A percentile compares a stretch with the other conserved stretches of the same genome.
Evolutionary conservation across 2,329 filamentous ascomycete species (phyloP).

Genomic region (Epichloe amarillans): DNA sequence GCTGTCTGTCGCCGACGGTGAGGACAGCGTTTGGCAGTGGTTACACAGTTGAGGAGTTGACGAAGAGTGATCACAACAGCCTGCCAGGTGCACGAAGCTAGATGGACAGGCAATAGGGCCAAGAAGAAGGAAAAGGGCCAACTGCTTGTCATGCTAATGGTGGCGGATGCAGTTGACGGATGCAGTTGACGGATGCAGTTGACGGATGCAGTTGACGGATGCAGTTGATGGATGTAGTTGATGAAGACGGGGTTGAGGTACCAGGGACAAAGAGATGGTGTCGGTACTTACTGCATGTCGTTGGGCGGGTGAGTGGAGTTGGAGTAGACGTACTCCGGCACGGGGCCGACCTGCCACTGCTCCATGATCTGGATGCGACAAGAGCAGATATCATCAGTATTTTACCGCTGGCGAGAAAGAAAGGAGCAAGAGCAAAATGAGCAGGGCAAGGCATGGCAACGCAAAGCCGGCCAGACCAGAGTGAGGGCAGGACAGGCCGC

Average conservation of each 20-base stretch:
- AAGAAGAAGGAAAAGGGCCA: neutral
- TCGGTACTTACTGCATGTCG: slow-evolving; percentile 44
- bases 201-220: slow-evolving; percentile 1
- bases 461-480: slow-evolving; percentile 4
- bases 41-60: neutral
- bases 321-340: slow-evolving; percentile 46
- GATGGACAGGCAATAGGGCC: neutral
- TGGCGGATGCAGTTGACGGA: neutral
- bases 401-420: slow-evolving; percentile 8
- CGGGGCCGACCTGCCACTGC: slow-evolving; percentile 47
- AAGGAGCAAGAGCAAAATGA: slow-evolving; percentile 3
- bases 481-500: slow-evolving; percentile 2
- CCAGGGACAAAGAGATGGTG: slow-evolving; percentile 21
- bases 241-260: slow-evolving; percentile 11
- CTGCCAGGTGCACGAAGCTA: neutral
- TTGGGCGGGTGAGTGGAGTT: slow-evolving; percentile 39
- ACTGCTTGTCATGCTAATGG: no score
- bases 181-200: no score
- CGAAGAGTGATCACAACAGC: neutral
- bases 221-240: slow-evolving; percentile 2
- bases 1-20: neutral
- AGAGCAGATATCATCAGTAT: slow-evolving; percentile 13
- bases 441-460: slow-evolving; percentile 5
- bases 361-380: slow-evolving; percentile 37
- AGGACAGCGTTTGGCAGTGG: neutral